Percentiles rank a stretch among this genome's conserved stretches.
Conservation (phyloP, 805 yeast species). For the Myxozyma vanderwaltii region DNA sequence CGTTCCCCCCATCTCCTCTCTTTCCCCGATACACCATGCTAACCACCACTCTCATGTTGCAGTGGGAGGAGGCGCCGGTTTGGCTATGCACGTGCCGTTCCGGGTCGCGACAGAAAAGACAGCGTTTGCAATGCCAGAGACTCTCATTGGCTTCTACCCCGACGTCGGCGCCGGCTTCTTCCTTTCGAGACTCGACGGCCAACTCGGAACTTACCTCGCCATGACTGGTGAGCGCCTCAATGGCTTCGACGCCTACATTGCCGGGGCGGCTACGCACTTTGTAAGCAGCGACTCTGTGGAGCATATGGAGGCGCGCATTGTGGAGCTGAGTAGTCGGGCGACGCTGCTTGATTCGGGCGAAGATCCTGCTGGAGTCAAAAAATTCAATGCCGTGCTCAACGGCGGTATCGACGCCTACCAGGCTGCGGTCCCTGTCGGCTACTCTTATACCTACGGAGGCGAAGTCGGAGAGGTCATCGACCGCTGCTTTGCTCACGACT, state of each 20-base stretch:
- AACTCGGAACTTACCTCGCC: slow-evolving; percentile 82
- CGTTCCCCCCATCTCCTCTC: neutral
- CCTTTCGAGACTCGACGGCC: slow-evolving; percentile 77
- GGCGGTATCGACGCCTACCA: slow-evolving; percentile 77
- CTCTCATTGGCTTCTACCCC: slow-evolving; percentile 93
- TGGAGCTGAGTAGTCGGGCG: slow-evolving; percentile 51
- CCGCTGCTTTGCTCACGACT: slow-evolving; percentile 57
- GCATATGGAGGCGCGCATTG: slow-evolving; percentile 64
- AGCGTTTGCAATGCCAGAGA: slow-evolving; percentile 95
- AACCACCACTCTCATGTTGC: neutral
- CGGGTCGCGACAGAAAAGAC: slow-evolving; percentile 92
- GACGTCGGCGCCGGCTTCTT: slow-evolving; percentile 95
- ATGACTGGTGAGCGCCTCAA: slow-evolving; percentile 77
- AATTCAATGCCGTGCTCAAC: slow-evolving; percentile 54
- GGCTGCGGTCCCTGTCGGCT: slow-evolving; percentile 63
- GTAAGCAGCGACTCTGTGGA: slow-evolving; percentile 66
- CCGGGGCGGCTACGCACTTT: slow-evolving; percentile 90
- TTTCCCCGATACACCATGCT: neutral
- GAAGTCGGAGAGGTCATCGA: slow-evolving; percentile 69
- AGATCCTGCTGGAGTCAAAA: slow-evolving; percentile 14
- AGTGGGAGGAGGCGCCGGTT: slow-evolving; percentile 98
- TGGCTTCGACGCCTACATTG: slow-evolving; percentile 78
- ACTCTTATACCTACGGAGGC: slow-evolving; percentile 57
- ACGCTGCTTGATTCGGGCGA: neutral
- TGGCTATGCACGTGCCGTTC: slow-evolving; percentile 87